These are phyloP conservation scores for Eragrostis nindensis DNA, from an alignment of 176 grass and related monocot species.

Conservation along the genomic window DNA sequence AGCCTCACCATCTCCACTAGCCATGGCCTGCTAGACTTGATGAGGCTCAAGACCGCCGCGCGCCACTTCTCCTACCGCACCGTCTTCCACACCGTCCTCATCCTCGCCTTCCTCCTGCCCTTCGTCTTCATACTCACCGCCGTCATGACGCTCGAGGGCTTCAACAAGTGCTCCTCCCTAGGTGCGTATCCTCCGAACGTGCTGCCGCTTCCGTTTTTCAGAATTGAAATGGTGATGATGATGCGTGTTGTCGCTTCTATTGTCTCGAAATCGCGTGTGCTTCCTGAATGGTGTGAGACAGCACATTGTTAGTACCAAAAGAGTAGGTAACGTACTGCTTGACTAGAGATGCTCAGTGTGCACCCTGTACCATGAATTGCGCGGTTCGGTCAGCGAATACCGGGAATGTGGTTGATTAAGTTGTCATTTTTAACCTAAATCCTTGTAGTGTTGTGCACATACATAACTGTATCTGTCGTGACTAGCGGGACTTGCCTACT, in stretches of 20 bases:
- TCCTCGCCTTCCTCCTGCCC: constrained; percentile 85
- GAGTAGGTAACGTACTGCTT: background rate
- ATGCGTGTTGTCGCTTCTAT: background rate
- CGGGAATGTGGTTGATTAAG: background rate
- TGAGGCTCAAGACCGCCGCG: constrained; percentile 83
- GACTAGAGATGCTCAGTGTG: constrained; percentile 1
- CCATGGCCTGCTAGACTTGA: constrained; percentile 88
- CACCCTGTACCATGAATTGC: background rate
- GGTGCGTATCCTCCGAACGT: constrained; percentile 31
- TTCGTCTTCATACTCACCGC: constrained; percentile 97
- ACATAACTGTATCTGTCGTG: background rate
- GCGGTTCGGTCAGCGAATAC: background rate
- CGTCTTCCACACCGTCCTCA: constrained; percentile 92
- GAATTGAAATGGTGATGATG: no score
- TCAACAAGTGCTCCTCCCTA: constrained; percentile 97
- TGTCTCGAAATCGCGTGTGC: background rate
- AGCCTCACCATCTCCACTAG: constrained; percentile 96
- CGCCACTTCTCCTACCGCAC: constrained; percentile 95
- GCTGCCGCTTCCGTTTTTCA: background rate
- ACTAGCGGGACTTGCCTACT: background rate
- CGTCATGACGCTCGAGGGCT: constrained; percentile 86
- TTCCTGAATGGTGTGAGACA: background rate
- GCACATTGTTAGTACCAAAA: background rate
- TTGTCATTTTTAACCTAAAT: background rate
- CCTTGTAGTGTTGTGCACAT: background rate